Conservation (phyloP, 148 eudicot genomes). For the Camellia sinensis region DNA sequence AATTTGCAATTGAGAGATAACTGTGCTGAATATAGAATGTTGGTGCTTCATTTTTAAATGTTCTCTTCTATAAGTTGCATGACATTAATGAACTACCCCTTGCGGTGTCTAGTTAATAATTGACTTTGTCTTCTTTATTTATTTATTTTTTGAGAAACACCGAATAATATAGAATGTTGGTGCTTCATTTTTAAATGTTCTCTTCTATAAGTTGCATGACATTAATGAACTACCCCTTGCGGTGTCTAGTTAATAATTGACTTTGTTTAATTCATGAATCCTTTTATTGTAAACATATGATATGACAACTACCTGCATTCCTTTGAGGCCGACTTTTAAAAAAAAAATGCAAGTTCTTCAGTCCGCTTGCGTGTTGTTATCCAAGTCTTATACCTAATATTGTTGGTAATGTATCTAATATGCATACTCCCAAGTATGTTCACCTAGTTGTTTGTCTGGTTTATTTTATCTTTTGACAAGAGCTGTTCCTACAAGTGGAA, state of each 20-base stretch:
- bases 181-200: background rate
- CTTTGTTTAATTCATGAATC: background rate
- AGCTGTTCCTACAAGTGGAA: no score
- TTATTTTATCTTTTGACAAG: background rate
- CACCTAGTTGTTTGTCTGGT: background rate
- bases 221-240: background rate
- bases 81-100: background rate
- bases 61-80: background rate
- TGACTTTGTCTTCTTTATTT: no score
- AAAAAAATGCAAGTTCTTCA: background rate
- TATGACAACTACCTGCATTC: background rate
- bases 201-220: background rate
- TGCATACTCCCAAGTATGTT: background rate
- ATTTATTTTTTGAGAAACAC: no score
- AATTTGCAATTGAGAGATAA: background rate
- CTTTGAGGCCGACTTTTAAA: background rate
- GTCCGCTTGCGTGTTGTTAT: background rate
- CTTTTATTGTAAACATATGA: background rate
- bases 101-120: background rate
- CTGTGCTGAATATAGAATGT: background rate
- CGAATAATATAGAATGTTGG: background rate
- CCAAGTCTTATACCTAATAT: background rate
- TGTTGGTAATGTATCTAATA: background rate
- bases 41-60: background rate
- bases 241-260: background rate